These are phyloP conservation scores for Sporothrix curviconia DNA, from an alignment of 2,329 filamentous ascomycete species.

Conservation along the genomic window DNA sequence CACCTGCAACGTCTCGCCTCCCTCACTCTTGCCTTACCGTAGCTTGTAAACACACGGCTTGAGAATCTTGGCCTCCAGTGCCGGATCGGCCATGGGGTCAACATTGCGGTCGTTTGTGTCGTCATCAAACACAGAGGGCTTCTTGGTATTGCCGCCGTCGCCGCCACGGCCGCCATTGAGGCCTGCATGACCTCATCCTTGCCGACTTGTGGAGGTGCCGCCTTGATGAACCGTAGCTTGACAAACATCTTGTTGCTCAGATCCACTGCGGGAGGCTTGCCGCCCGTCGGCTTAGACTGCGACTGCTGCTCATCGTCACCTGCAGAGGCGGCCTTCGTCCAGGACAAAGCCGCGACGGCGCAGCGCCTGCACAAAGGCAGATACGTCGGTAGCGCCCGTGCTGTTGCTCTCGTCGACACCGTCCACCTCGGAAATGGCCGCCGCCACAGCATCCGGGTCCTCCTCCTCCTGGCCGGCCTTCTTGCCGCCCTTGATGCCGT, in stretches of 20 bases:
- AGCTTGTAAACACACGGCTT: slow-evolving; percentile 97
- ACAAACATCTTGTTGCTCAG: slow-evolving; percentile 97
- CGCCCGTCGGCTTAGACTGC: slow-evolving; percentile 29
- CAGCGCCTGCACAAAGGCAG: slow-evolving; percentile 78
- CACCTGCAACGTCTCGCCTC: too few relatives aligned
- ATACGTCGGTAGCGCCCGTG: slow-evolving; percentile 74
- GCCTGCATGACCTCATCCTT: slow-evolving; percentile 52
- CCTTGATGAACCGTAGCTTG: slow-evolving; percentile 89
- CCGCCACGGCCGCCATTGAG: slow-evolving; percentile 4
- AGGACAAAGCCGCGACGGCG: slow-evolving; percentile 77
- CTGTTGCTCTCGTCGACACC: slow-evolving; percentile 59
- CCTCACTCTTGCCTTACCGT: slow-evolving; percentile 45
- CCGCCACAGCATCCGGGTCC: slow-evolving; percentile 63
- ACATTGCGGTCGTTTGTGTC: slow-evolving; percentile 48
- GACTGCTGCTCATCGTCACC: slow-evolving; percentile 37
- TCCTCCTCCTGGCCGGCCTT: slow-evolving; percentile 36
- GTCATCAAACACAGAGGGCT: slow-evolving; percentile 53
- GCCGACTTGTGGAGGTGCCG: slow-evolving; percentile 64
- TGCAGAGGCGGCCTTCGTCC: slow-evolving; percentile 32
- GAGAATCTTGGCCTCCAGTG: slow-evolving; percentile 59
- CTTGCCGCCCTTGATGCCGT: slow-evolving; percentile 37
- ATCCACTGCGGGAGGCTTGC: slow-evolving; percentile 53
- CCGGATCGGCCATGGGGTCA: slow-evolving; percentile 47
- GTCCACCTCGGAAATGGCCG: slow-evolving; percentile 56
- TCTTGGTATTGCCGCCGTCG: slow-evolving; percentile 27